phyloP scores from a whole-genome alignment of 1,284 basidiomycete genomes.

The Coniophora puteana region DNA sequence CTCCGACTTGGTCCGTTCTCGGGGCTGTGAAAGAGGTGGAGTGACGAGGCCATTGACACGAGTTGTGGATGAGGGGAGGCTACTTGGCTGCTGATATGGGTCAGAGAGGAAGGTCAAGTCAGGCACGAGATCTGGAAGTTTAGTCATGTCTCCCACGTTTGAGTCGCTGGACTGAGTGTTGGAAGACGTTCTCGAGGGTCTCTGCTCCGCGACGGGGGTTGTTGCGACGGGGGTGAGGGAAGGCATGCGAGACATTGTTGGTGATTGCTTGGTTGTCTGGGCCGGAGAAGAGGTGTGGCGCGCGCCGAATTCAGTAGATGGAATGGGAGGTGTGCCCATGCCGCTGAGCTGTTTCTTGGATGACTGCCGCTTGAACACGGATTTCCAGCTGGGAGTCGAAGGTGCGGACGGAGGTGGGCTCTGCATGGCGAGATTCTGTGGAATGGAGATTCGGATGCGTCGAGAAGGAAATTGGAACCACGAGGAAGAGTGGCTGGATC shows the following conservation, averaged over 20 bases:
- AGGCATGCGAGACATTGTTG: slow-evolving; percentile 40
- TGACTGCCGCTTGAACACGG: slow-evolving; percentile 30
- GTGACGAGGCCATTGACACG: slow-evolving; percentile 29
- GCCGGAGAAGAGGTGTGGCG: slow-evolving; percentile 33
- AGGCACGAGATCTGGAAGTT: slow-evolving; percentile 29
- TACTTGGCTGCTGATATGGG: slow-evolving; percentile 24
- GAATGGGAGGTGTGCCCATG: slow-evolving; percentile 13
- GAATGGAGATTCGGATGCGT: no score
- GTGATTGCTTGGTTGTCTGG: slow-evolving; percentile 20
- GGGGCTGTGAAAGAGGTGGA: slow-evolving; percentile 31
- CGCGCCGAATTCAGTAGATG: slow-evolving; percentile 30
- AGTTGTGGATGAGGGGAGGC: slow-evolving; percentile 22
- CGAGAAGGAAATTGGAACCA: no score
- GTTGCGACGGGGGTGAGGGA: slow-evolving; percentile 49
- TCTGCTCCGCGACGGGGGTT: slow-evolving; percentile 44
- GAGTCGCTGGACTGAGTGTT: slow-evolving; percentile 68
- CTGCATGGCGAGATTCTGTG: slow-evolving; percentile 20
- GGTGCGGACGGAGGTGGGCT: slow-evolving; percentile 19
- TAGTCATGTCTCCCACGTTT: slow-evolving; percentile 32
- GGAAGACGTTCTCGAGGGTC: slow-evolving; percentile 71
- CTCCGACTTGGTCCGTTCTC: slow-evolving; percentile 55
- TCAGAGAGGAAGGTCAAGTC: slow-evolving; percentile 28
- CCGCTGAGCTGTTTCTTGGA: slow-evolving; percentile 24
- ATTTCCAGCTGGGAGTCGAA: slow-evolving; percentile 29
- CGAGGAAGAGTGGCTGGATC: no score